Percentiles rank a stretch among this genome's conserved stretches.
Evolutionary conservation across 768 basidiomycete species (phyloP).

Genomic region (Lentinula raphanica): DNA sequence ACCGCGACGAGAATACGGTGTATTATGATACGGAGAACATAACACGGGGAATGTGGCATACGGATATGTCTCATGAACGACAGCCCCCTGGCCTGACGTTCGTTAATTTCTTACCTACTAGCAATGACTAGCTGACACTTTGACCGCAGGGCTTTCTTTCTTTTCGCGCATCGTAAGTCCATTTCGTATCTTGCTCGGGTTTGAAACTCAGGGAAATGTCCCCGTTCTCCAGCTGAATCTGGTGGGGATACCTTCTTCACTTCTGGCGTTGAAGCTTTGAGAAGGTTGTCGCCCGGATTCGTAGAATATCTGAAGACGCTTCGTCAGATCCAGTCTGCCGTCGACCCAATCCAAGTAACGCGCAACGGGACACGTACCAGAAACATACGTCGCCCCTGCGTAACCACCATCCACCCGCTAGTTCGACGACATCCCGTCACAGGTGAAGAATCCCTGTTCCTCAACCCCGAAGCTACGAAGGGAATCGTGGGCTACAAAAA

Average conservation of each 20-base stretch:
- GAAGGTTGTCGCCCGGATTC: slow-evolving; percentile 49
- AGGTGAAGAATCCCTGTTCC: slow-evolving; percentile 55
- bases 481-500: slow-evolving; percentile 55
- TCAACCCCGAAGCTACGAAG: slow-evolving; percentile 54
- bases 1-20: slow-evolving; percentile 47
- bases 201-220: not conserved
- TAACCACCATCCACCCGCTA: slow-evolving; percentile 39
- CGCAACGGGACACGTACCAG: slow-evolving; percentile 50
- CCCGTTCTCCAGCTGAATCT: slow-evolving; percentile 9
- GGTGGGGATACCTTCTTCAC: slow-evolving; percentile 46
- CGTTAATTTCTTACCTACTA: slow-evolving; percentile 28
- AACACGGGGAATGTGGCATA: slow-evolving; percentile 43
- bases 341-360: slow-evolving; percentile 50
- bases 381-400: slow-evolving; percentile 53
- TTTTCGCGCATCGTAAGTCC: slow-evolving; percentile 27
- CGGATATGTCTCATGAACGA: slow-evolving; percentile 42
- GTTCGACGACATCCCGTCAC: slow-evolving; percentile 48
- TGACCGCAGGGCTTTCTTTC: slow-evolving; percentile 49
- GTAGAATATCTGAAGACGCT: slow-evolving; percentile 53
- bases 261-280: slow-evolving; percentile 43
- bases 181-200: not conserved
- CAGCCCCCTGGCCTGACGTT: slow-evolving; percentile 61
- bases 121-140: slow-evolving; percentile 32
- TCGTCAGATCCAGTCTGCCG: slow-evolving; percentile 53
- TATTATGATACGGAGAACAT: slow-evolving; percentile 43